A percentile compares a stretch with the other conserved stretches of the same genome.
Conservation (phyloP, 2,329 filamentous ascomycete genomes). For the Nemania abortiva region DNA sequence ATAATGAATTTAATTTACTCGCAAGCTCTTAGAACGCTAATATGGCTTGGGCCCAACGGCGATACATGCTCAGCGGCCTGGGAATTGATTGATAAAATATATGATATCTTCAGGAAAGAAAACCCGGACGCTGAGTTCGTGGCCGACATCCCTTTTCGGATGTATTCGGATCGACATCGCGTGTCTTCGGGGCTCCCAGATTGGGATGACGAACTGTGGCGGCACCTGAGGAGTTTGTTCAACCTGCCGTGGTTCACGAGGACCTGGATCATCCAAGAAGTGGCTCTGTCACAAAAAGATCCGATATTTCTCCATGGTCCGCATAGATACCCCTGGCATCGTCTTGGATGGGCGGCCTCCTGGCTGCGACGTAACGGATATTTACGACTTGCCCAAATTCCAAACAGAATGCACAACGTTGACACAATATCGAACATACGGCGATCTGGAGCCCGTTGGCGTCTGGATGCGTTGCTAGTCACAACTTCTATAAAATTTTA, state of each 20-base stretch:
- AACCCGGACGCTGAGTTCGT: background rate
- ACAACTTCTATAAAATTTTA: slow-evolving; percentile 36
- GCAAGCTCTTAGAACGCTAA: slow-evolving; percentile 9
- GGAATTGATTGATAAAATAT: no score
- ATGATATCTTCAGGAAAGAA: background rate
- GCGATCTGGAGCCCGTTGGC: slow-evolving; percentile 16
- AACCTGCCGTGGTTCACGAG: slow-evolving; percentile 23
- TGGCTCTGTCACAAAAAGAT: slow-evolving; percentile 16
- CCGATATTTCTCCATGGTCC: slow-evolving; percentile 21
- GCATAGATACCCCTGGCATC: slow-evolving; percentile 9
- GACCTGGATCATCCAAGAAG: slow-evolving; percentile 28
- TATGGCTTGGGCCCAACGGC: slow-evolving; percentile 21
- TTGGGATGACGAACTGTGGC: slow-evolving; percentile 14
- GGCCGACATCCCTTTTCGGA: slow-evolving; percentile 6
- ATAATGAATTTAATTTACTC: slow-evolving; percentile 20
- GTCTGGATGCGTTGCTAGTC: slow-evolving; percentile 24
- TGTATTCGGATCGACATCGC: slow-evolving; percentile 15
- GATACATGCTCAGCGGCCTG: background rate
- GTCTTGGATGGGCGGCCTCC: slow-evolving; percentile 17
- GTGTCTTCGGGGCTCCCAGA: background rate
- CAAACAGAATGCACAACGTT: slow-evolving; percentile 8
- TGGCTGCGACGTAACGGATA: slow-evolving; percentile 29
- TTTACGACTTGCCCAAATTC: slow-evolving; percentile 14
- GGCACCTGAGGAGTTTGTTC: slow-evolving; percentile 4
- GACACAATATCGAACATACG: slow-evolving; percentile 19